A percentile compares a stretch with the other conserved stretches of the same genome.
Evolutionary conservation across 306 rosid species (phyloP).

Genomic region (Prunus mongolica): DNA sequence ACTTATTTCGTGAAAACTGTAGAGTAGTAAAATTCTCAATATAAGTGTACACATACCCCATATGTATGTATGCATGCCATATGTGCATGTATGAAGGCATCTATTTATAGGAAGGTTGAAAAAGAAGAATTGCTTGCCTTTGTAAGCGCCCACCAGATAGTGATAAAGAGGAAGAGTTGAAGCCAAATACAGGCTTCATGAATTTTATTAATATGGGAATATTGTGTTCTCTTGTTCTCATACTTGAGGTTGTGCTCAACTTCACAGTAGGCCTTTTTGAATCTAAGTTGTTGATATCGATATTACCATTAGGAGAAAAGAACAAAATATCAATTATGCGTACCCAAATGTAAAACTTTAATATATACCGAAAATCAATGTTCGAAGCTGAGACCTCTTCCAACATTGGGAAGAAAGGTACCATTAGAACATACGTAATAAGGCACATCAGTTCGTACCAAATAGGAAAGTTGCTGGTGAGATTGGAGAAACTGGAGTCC

Average conservation of each 20-base stretch:
- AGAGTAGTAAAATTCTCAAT: slow-evolving; percentile 19
- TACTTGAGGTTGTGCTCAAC: slow-evolving; percentile 67
- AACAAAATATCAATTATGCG: background rate
- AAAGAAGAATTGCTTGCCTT: slow-evolving; percentile 47
- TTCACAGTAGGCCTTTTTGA: slow-evolving; percentile 64
- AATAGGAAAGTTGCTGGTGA: slow-evolving; percentile 71
- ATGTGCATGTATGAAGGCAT: background rate
- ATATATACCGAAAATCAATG: background rate
- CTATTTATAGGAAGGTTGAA: background rate
- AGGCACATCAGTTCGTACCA: slow-evolving; percentile 40
- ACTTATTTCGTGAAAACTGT: slow-evolving; percentile 55
- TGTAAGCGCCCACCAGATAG: slow-evolving; percentile 63
- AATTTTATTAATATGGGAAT: slow-evolving; percentile 54
- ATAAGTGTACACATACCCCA: background rate
- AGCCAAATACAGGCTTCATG: slow-evolving; percentile 70
- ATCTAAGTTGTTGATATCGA: slow-evolving; percentile 46
- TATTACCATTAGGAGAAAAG: background rate
- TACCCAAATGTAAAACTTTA: background rate
- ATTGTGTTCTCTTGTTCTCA: slow-evolving; percentile 60
- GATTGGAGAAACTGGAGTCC: slow-evolving; percentile 69
- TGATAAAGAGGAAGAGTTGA: slow-evolving; percentile 68
- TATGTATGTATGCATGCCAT: background rate
- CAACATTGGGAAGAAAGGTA: background rate
- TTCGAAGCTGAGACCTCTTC: too few relatives aligned
- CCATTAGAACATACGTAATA: too few relatives aligned